Evolutionary conservation across 306 rosid genomes (phyloP), one percentile per base, ranked within the genome.

Genomic region (Medicago truncatula): DNA sequence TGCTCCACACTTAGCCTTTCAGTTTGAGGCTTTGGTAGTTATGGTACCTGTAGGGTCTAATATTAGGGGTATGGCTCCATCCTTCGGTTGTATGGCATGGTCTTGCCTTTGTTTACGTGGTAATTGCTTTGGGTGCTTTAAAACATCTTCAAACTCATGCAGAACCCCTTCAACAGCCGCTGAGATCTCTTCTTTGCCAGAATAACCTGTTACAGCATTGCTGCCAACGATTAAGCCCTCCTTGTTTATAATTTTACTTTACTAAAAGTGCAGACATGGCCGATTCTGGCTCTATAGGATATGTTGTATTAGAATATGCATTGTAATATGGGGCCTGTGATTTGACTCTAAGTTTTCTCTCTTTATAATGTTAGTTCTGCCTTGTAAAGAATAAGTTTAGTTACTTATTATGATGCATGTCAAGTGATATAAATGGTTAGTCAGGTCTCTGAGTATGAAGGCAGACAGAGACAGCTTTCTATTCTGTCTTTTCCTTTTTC

Each of bases 401-500:
- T 57, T 17, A 10, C 28, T 44, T 44, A 58, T 18, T 56, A 43
- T 10, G 39, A 38, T 67, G 44, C 15, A 15, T 67, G 15, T 75
- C 14, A 14, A 23, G 47, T 63, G 52, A 53, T 73, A 56, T 60
- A 81, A 18, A 23, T 44, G 34, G 39, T 21, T 40, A 20, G 40
- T 77, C 14, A 31, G 40, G 62, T 78, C 34, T 70, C 10, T 70
- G 36, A 16, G 65, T 50, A 8, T 62, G 23, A 16, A 36, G 63
- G 74, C 16, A 15, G 25, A 38, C 47, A 67, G 46, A 38, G 21
- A 21, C 59, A 39, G 20, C 15, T 59, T 59, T 67, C 41, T 67
- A 67, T 46, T 74, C 65, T 17, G 16, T 18, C 14, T 43, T 58
- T 77, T 72, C 47, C 40, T 46, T 71, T 76, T 76, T 54, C 12